These are phyloP conservation scores for Fraxinus velutina DNA, from an alignment of 305 asterid genomes.

Conservation along the genomic window DNA sequence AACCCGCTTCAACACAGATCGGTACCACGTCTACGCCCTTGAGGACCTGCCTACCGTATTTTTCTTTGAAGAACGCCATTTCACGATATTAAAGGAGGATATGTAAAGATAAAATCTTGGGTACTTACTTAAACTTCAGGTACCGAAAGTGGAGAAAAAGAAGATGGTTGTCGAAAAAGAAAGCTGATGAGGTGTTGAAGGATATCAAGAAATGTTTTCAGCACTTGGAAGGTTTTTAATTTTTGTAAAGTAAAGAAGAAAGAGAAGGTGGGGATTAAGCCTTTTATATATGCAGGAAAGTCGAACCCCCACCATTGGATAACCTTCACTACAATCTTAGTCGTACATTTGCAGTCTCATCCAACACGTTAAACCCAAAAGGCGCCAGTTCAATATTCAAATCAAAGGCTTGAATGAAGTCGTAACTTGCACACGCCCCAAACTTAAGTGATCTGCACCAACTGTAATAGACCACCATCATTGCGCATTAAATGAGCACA, in stretches of 20 bases:
- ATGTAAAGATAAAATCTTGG: neutral
- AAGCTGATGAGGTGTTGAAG: neutral
- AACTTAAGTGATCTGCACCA: neutral
- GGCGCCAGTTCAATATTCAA: neutral
- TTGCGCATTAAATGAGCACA: neutral
- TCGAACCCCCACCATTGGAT: neutral
- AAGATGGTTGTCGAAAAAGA: neutral
- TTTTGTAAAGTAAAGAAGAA: neutral
- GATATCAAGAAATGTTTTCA: neutral
- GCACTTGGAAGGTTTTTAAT: neutral
- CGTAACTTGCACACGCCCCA: neutral
- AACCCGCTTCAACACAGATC: neutral
- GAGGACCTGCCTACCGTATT: neutral
- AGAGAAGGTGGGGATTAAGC: neutral
- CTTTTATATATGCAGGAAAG: neutral
- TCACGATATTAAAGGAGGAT: neutral
- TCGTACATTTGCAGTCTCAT: neutral
- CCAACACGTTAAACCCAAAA: neutral
- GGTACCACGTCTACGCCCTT: neutral
- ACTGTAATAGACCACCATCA: neutral
- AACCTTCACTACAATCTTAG: too few species aligned
- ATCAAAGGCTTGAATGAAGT: neutral
- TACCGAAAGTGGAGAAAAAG: neutral
- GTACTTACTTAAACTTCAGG: neutral
- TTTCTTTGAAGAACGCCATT: neutral